Evolutionary conservation across 2,329 filamentous ascomycete genomes (phyloP).

Genomic region (Dryadomyces quercivorus): DNA sequence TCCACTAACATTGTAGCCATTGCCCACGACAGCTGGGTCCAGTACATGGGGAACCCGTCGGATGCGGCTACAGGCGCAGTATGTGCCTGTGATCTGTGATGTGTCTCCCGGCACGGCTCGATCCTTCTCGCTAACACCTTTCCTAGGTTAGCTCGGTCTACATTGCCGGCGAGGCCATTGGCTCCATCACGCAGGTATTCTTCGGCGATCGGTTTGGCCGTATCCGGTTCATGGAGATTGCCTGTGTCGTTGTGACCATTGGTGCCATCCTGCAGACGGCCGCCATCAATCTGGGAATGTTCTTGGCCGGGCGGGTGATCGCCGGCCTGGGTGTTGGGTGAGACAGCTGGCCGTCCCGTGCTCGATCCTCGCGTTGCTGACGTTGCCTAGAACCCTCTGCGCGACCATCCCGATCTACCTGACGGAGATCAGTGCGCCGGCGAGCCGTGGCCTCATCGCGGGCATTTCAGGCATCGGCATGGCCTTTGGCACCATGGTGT

Average conservation of each 20-base stretch:
- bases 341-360: no score
- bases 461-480: slow-evolving; percentile 42
- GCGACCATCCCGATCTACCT: slow-evolving; percentile 41
- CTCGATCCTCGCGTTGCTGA: no score
- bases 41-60: slow-evolving; percentile 44
- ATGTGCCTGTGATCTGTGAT: not conserved
- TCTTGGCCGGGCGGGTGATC: slow-evolving; percentile 34
- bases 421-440: slow-evolving; percentile 37
- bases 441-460: slow-evolving; percentile 37
- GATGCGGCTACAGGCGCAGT: slow-evolving; percentile 41
- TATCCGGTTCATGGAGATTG: slow-evolving; percentile 39
- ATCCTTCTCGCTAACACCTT: not conserved
- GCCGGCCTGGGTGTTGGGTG: slow-evolving; percentile 34
- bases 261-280: slow-evolving; percentile 41
- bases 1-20: slow-evolving; percentile 27
- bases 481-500: slow-evolving; percentile 41
- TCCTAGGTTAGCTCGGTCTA: slow-evolving; percentile 42
- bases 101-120: not conserved
- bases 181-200: slow-evolving; percentile 38
- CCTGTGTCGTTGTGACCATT: slow-evolving; percentile 41
- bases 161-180: slow-evolving; percentile 45
- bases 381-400: not conserved
- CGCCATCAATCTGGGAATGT: slow-evolving; percentile 41
- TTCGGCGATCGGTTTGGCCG: slow-evolving; percentile 40
- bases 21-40: slow-evolving; percentile 45